phyloP scores from a whole-genome alignment of 2,329 filamentous ascomycete species.

The Stagonosporopsis tanaceti region DNA sequence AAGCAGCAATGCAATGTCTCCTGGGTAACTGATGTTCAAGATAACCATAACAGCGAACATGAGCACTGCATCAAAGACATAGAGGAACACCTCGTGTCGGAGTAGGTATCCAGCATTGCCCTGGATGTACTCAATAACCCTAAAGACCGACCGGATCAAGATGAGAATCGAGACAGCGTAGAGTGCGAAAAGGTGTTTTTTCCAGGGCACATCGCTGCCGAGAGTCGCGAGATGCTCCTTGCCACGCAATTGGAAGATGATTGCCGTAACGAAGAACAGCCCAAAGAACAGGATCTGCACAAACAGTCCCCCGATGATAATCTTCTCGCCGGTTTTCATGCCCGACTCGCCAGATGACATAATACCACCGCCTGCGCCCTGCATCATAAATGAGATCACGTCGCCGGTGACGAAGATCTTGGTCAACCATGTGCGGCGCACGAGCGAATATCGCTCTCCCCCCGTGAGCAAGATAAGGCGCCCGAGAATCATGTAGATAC shows the following conservation, averaged over 20 bases:
- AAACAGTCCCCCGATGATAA: slow-evolving; percentile 57
- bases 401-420: slow-evolving; percentile 57
- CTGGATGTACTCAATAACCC: slow-evolving; percentile 58
- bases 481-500: slow-evolving; percentile 59
- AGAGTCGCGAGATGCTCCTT: slow-evolving; percentile 9
- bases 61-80: slow-evolving; percentile 56
- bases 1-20: slow-evolving; percentile 29
- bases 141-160: slow-evolving; percentile 58
- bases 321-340: slow-evolving; percentile 48
- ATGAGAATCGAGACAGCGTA: slow-evolving; percentile 57
- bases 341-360: slow-evolving; percentile 41
- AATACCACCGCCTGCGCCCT: slow-evolving; percentile 49
- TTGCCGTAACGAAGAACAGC: slow-evolving; percentile 51
- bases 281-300: slow-evolving; percentile 59
- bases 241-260: slow-evolving; percentile 25
- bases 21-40: slow-evolving; percentile 49
- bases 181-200: slow-evolving; percentile 52
- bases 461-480: slow-evolving; percentile 53
- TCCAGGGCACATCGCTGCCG: slow-evolving; percentile 26
- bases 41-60: slow-evolving; percentile 55
- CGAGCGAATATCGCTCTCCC: slow-evolving; percentile 50
- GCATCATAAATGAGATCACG: slow-evolving; percentile 55
- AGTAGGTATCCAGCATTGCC: slow-evolving; percentile 57
- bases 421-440: slow-evolving; percentile 53
- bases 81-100: slow-evolving; percentile 53